Base-by-base conservation (phyloP, 1,284 basidiomycete genomes). In the Cryptococcus sp. region DNA sequence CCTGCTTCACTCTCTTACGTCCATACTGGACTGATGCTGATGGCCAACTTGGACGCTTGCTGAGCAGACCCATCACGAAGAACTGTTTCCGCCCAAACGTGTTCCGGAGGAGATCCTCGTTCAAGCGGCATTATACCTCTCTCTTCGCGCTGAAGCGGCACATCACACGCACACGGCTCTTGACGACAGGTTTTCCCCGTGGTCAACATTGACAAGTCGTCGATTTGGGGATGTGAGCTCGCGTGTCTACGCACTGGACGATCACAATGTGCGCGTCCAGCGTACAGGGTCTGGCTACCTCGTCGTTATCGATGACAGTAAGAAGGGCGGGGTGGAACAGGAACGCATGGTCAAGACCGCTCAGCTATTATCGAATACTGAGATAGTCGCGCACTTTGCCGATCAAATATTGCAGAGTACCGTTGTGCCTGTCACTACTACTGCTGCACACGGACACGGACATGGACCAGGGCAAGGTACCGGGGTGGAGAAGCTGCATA, bases 51-150 rank as follows among this genome's bases (percentile, higher is more conserved):
- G 30, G 10, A 16, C 25, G 25, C 6, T 25, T 25, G 25, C 25
- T 25, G 25, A 6, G 30, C 59, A 91, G 90, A 90, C 90, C 85
- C 87, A 93, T 73, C 83, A 85, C 67, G 81, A 85, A 53, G 85
- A 88, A 57, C 81, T 94, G 22, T 91, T 93, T 80, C 88, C 89
- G 5, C 80, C 83, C 1, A 67, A 80, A 6, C 78, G 83, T 19
- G 86, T 89, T 0, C 82, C 83, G 0, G 78, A 86, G 0, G 84
- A 87, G 50, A 69, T 88, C 8, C 80, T 92, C 5, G 89, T 88
- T 1, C 88, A 90, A 71, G 89, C 88, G 0, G 92, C 88, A 0
- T 81, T 94, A 11, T 93, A 83, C 68, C 80, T 90, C 19, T 83
- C 82, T 22, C 83, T 93, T 19, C 84, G 67, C 47, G 51, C 60